These are phyloP conservation scores for Ascochyta lentis DNA, from an alignment of 2,329 filamentous ascomycete genomes.

Conservation along the genomic window DNA sequence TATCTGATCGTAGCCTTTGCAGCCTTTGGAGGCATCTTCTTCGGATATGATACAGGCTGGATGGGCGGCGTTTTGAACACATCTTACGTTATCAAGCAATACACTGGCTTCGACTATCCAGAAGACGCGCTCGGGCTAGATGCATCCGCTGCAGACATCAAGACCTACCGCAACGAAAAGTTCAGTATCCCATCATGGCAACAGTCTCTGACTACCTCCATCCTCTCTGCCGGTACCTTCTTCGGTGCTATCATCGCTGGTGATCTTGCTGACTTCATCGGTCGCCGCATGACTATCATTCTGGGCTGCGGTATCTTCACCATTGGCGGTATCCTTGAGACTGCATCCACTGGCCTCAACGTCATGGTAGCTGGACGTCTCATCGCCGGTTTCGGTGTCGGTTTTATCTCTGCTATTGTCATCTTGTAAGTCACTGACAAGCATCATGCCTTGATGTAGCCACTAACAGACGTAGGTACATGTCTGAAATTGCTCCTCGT, in stretches of 20 bases:
- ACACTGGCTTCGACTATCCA: slow-evolving; percentile 43
- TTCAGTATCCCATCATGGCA: slow-evolving; percentile 43
- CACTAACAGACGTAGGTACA: slow-evolving; percentile 62
- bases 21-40: slow-evolving; percentile 64
- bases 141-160: slow-evolving; percentile 64
- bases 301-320: slow-evolving; percentile 67
- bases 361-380: slow-evolving; percentile 75
- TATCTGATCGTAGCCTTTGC: slow-evolving; percentile 58
- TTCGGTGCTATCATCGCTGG: slow-evolving; percentile 69
- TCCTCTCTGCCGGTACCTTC: slow-evolving; percentile 78
- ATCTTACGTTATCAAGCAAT: slow-evolving; percentile 48
- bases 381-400: slow-evolving; percentile 76
- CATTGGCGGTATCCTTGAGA: slow-evolving; percentile 63
- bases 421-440: slow-evolving; percentile 53
- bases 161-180: slow-evolving; percentile 64
- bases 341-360: slow-evolving; percentile 64
- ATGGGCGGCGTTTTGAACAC: no score
- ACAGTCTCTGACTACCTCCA: slow-evolving; percentile 72
- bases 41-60: slow-evolving; percentile 81
- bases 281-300: slow-evolving; percentile 70
- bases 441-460: neutral
- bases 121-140: slow-evolving; percentile 49
- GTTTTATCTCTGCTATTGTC: slow-evolving; percentile 70
- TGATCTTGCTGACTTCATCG: slow-evolving; percentile 68
- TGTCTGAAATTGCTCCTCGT: slow-evolving; percentile 75